Base-by-base conservation (phyloP, 371 early-diverging fungal genomes). In the Mortierella sp. region DNA sequence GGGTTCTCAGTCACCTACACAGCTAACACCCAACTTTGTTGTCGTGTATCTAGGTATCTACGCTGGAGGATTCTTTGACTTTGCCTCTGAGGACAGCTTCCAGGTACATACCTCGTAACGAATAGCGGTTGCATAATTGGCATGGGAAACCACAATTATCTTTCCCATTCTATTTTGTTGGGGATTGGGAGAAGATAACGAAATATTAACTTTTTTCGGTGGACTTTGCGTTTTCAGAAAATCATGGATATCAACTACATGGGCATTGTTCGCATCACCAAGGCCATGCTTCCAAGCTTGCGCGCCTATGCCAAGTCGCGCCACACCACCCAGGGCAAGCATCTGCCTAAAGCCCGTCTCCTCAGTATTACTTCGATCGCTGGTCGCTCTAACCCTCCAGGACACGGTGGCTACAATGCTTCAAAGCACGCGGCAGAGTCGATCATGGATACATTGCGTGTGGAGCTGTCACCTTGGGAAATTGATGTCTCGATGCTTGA, bases 201-300 rank as follows among this genome's bases (percentile, higher is more conserved):
- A 35, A 35, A 35, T 35, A 54, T 35, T 24, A 3, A 16, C 61
- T 43, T 57, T 47, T 54, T 26, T 22, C 12, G 51, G 39, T 49
- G 16, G 6, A 35, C 35, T 30, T 64, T 60, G 0, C 47, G 14
- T 22, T 40, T 43, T 35, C 54, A 80, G 78, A 83, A 77, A 80
- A 76, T 84, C 40, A 85, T 85, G 85, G 84, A 83, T 49, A 74
- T 84, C 66, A 85, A 85, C 78, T 85, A 75, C 64, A 85, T 83
- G 74, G 85, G 85, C 3, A 73, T 80, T 40, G 74, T 85, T 55
- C 79, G 77, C 51, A 85, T 84, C 60, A 66, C 81, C 47, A 85
- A 85, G 52, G 77, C 75, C n/a, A 49, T 85, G 49, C 51, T 85
- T n/a, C 84, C 84, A 20, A 77, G 70, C 43, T n/a, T 85, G 75